A percentile compares a stretch with the other conserved stretches of the same genome.
Evolutionary conservation across 352 stramenopile species (phyloP).

Genomic region (Phytophthora pini): DNA sequence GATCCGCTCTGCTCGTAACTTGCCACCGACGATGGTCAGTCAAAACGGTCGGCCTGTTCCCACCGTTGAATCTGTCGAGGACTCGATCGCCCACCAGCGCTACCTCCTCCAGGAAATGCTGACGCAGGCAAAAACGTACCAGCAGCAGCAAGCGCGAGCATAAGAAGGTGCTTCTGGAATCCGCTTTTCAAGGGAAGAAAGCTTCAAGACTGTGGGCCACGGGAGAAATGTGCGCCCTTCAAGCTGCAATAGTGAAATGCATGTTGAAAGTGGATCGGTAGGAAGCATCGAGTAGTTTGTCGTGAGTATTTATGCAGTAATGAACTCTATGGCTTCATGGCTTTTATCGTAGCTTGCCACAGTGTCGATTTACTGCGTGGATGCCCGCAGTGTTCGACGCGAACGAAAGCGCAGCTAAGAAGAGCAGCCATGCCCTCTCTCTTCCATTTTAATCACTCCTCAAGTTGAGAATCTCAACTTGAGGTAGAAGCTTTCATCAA

Average conservation of each 20-base stretch:
- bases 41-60: slow-evolving; percentile 19
- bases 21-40: slow-evolving; percentile 14
- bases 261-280: slow-evolving; percentile 26
- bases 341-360: not conserved
- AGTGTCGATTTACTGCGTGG: too few relatives aligned
- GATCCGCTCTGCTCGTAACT: slow-evolving; percentile 23
- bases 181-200: slow-evolving; percentile 38
- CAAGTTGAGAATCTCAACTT: too few relatives aligned
- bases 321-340: slow-evolving; percentile 27
- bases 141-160: slow-evolving; percentile 33
- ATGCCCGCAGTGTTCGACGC: too few relatives aligned
- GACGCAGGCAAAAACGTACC: slow-evolving; percentile 53
- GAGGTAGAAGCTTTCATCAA: too few relatives aligned
- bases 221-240: slow-evolving; percentile 15
- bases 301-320: slow-evolving; percentile 39
- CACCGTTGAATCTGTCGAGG: slow-evolving; percentile 52
- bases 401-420: too few relatives aligned
- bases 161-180: slow-evolving; percentile 21
- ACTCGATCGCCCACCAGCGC: slow-evolving; percentile 72
- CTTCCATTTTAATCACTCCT: too few relatives aligned
- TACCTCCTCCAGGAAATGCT: slow-evolving; percentile 75
- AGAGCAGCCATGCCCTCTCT: too few relatives aligned
- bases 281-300: slow-evolving; percentile 26
- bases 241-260: slow-evolving; percentile 23
- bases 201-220: slow-evolving; percentile 14